phyloP scores from a whole-genome alignment of 192 early-diverging fungal genomes.

The Coemansia sp. region DNA sequence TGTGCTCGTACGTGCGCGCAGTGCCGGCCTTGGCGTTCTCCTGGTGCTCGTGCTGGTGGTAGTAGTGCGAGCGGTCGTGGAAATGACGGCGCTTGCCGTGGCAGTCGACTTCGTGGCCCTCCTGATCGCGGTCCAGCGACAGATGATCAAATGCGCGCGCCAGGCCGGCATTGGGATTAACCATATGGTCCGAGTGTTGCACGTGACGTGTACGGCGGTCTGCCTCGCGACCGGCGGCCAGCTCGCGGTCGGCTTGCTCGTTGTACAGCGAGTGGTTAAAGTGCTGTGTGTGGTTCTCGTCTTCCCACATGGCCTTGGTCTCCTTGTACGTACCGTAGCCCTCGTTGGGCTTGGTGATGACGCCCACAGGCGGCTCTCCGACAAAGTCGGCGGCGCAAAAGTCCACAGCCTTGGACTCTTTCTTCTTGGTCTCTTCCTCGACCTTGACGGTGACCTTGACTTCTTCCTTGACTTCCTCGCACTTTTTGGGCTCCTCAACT shows the following conservation, averaged over 20 bases:
- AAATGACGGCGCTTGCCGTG: conserved; percentile 52
- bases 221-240: conserved; percentile 31
- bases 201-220: conserved; percentile 54
- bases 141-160: conserved; percentile 56
- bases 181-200: conserved; percentile 57
- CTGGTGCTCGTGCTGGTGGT: conserved; percentile 60
- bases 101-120: conserved; percentile 55
- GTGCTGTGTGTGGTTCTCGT: conserved; percentile 57
- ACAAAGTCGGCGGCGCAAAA: conserved; percentile 48
- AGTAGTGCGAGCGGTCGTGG: conserved; percentile 56
- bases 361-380: conserved; percentile 48
- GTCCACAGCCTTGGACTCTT: conserved; percentile 43
- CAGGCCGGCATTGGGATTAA: conserved; percentile 49
- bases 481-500: conserved; percentile 41
- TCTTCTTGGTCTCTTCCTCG: conserved; percentile 41
- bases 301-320: conserved; percentile 57
- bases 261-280: conserved; percentile 59
- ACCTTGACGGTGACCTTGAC: conserved; percentile 53
- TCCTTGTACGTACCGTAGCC: conserved; percentile 59
- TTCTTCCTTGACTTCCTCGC: conserved; percentile 21
- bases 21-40: conserved; percentile 55
- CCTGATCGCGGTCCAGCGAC: conserved; percentile 53
- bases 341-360: conserved; percentile 53
- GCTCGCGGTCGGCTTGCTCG: conserved; percentile 56
- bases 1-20: conserved; percentile 56